These are phyloP conservation scores for Caryopteris hybrid DNA, from an alignment of 305 asterid genomes.

Conservation along the genomic window DNA sequence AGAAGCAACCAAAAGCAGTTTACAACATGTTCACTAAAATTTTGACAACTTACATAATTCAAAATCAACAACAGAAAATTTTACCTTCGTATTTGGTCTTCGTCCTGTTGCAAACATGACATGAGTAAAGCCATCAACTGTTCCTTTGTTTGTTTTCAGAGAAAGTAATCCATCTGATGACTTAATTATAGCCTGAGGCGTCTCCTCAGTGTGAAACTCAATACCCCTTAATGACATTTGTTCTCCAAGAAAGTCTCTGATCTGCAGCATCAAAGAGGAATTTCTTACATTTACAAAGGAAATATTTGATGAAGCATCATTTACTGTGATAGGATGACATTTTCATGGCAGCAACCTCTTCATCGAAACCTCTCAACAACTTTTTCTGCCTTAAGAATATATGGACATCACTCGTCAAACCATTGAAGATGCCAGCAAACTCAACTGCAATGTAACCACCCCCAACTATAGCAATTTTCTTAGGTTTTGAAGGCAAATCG, in stretches of 20 bases:
- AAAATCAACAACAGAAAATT: neutral
- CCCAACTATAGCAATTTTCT: slow-evolving; percentile 87
- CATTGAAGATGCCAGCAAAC: slow-evolving; percentile 98
- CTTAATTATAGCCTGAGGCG: slow-evolving; percentile 71
- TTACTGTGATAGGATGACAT: neutral
- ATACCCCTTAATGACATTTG: slow-evolving; percentile 86
- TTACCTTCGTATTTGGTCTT: slow-evolving; percentile 76
- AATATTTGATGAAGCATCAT: slow-evolving; percentile 1
- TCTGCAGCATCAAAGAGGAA: slow-evolving; percentile 41
- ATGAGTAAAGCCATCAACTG: slow-evolving; percentile 79
- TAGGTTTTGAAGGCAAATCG: slow-evolving; percentile 82
- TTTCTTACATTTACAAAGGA: slow-evolving; percentile 6
- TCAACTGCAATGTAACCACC: slow-evolving; percentile 99
- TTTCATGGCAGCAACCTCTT: slow-evolving; percentile 52
- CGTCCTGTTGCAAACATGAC: slow-evolving; percentile 96
- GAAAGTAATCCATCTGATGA: slow-evolving; percentile 76
- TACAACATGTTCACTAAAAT: neutral
- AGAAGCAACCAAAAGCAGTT: neutral
- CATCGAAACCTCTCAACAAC: slow-evolving; percentile 93
- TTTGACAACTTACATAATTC: neutral
- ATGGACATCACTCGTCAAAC: slow-evolving; percentile 79
- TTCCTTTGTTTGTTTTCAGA: slow-evolving; percentile 80
- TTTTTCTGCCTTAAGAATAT: slow-evolving; percentile 88
- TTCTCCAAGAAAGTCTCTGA: slow-evolving; percentile 87
- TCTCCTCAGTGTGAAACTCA: slow-evolving; percentile 81